Base-by-base conservation (phyloP, 805 yeast species). In the Komagataella ulmi region DNA sequence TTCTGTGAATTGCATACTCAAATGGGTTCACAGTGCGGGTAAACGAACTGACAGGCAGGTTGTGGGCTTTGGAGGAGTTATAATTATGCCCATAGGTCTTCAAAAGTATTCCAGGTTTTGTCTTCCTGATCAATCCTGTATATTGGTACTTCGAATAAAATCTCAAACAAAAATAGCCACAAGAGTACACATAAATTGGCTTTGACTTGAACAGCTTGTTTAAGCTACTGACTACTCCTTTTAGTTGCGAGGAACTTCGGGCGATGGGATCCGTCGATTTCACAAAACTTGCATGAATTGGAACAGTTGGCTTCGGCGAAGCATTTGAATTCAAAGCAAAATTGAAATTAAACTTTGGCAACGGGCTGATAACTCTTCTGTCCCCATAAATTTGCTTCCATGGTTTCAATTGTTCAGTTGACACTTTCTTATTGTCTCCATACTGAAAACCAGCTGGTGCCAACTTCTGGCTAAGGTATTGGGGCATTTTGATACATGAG, bases 11-110 rank as follows among this genome's bases (percentile, higher is more conserved):
- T 2, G 68, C 58, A n/a, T 53, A 52, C 18, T 56, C 19, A 17
- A 53, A 24, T 18, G 30, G 21, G 40, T 44, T 46, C 10, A 19
- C n/a, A 43, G 40, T 17, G 14, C n/a, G 43, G 5, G 44, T 24
- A n/a, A 6, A 12, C 24, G 52, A 5, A 50, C 12, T 36, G 36
- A 23, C 46, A 55, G 71, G 70, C 30, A 67, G 72, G 57, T 73
- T 75, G 30, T 30, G 40, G 40, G 14, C 40, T 10, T 14, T 8
- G 40, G 4, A 30, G 14, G 40, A 30, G 14, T 30, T 71, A 71
- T 23, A 75, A 70, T 51, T 68, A 69, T 49, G 12, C 36, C 17
- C 47, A 18, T 52, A 49, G 10, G 53, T 24, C 8, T 23, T 19
- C 7, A 64, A 47, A 45, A 61, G 40, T 0, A 65, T 12, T 0